Conservation (phyloP, 768 basidiomycete genomes). For the Russula emetica region DNA sequence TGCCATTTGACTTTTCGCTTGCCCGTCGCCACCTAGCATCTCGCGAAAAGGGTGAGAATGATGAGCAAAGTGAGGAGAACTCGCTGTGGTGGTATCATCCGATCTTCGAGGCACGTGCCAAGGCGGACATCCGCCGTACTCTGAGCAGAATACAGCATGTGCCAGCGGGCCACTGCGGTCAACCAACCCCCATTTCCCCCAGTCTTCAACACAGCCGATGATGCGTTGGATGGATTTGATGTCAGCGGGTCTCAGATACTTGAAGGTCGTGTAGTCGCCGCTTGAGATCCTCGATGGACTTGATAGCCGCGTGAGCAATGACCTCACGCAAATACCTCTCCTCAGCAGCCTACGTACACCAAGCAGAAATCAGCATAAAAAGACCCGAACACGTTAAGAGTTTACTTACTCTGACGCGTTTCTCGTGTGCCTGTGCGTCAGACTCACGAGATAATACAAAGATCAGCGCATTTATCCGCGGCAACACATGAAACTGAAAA, state of each 20-base stretch:
- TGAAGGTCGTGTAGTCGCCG: constrained; percentile 72
- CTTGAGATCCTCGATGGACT: constrained; percentile 59
- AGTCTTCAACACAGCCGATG: too few species aligned
- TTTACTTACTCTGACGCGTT: constrained; percentile 56
- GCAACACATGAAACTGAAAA: constrained; percentile 68
- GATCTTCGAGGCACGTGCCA: constrained; percentile 19
- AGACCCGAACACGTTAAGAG: not conserved
- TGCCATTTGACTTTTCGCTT: constrained; percentile 10
- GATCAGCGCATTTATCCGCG: constrained; percentile 41
- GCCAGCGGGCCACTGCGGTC: too few species aligned
- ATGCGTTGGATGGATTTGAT: too few species aligned
- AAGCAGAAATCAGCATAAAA: constrained; percentile 37
- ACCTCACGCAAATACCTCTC: constrained; percentile 77
- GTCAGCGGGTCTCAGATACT: too few species aligned
- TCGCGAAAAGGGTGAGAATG: not conserved
- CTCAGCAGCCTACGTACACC: constrained; percentile 55
- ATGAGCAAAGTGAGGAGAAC: not conserved
- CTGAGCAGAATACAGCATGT: too few species aligned
- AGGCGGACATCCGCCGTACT: constrained; percentile 21
- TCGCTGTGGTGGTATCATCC: constrained; percentile 20
- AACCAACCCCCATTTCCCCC: too few species aligned
- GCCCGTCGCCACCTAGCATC: not conserved
- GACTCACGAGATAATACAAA: constrained; percentile 47
- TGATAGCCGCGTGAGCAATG: constrained; percentile 81
- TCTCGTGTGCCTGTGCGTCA: constrained; percentile 62